A percentile compares a stretch with the other conserved stretches of the same genome.
phyloP scores from a whole-genome alignment of 73 alveolate species.

The Paramecium primaurelia region DNA sequence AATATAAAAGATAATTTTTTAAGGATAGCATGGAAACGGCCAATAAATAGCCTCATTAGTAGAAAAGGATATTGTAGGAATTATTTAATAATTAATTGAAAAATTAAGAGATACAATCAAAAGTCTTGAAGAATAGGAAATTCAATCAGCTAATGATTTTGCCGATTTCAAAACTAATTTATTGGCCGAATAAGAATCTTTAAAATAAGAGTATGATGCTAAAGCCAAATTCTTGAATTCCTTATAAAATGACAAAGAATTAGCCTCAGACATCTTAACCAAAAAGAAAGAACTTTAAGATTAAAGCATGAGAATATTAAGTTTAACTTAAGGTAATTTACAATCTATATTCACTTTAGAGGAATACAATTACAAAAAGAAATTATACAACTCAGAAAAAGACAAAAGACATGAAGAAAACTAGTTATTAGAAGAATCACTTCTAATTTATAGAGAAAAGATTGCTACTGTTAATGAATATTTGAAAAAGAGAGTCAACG shows the following conservation, averaged over 20 bases:
- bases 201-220: constrained; percentile 43
- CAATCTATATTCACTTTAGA: background rate
- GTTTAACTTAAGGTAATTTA: constrained; percentile 9
- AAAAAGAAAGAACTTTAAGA: constrained; percentile 33
- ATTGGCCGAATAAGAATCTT: constrained; percentile 44
- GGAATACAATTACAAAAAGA: constrained; percentile 34
- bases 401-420: constrained; percentile 35
- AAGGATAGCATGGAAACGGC: background rate
- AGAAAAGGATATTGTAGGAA: constrained; percentile 26
- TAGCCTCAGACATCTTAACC: constrained; percentile 10
- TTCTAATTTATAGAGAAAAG: constrained; percentile 30
- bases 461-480: constrained; percentile 39
- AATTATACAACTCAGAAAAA: background rate
- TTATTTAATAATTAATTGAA: constrained; percentile 1
- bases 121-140: constrained; percentile 30
- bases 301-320: constrained; percentile 18
- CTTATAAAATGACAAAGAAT: constrained; percentile 15
- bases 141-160: background rate
- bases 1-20: background rate
- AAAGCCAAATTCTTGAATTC: constrained; percentile 42
- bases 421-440: constrained; percentile 42
- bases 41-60: background rate
- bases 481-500: constrained; percentile 47
- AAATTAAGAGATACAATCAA: constrained; percentile 38
- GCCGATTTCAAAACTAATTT: constrained; percentile 45